Evolutionary conservation across 2,329 filamentous ascomycete species (phyloP).

Genomic region (Botrytis hyacinthi): DNA sequence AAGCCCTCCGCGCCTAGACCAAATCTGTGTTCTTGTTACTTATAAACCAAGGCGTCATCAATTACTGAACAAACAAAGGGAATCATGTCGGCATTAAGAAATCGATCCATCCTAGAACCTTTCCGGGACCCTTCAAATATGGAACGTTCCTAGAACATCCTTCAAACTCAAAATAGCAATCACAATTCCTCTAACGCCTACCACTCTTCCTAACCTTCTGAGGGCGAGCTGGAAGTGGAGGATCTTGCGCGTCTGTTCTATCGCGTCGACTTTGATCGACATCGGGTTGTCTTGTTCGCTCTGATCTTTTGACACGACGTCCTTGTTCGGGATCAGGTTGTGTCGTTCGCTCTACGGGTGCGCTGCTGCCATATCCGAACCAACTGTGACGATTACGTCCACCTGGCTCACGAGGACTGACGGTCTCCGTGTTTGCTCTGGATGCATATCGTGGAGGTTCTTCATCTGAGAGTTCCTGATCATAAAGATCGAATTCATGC

Average conservation of each 20-base stretch:
- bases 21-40: constrained; percentile 2
- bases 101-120: background rate
- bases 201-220: constrained; percentile 16
- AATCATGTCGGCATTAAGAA: constrained; percentile 9
- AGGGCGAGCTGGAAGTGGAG: constrained; percentile 8
- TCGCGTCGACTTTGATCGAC: constrained; percentile 30
- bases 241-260: constrained; percentile 1
- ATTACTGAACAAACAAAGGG: constrained; percentile 16
- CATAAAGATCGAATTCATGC: constrained; percentile 47
- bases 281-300: constrained; percentile 37
- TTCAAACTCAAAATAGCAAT: background rate
- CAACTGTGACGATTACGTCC: constrained; percentile 29
- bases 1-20: background rate
- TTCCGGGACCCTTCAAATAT: background rate
- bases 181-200: constrained; percentile 9
- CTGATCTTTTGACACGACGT: constrained; percentile 26
- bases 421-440: constrained; percentile 22
- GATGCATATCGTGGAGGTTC: constrained; percentile 36
- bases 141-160: background rate
- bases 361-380: constrained; percentile 37
- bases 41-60: constrained; percentile 12
- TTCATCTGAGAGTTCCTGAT: constrained; percentile 28
- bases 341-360: constrained; percentile 34
- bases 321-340: constrained; percentile 36
- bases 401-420: constrained; percentile 23